phyloP scores from a whole-genome alignment of 768 basidiomycete species.

The Solioccasus polychromus region DNA sequence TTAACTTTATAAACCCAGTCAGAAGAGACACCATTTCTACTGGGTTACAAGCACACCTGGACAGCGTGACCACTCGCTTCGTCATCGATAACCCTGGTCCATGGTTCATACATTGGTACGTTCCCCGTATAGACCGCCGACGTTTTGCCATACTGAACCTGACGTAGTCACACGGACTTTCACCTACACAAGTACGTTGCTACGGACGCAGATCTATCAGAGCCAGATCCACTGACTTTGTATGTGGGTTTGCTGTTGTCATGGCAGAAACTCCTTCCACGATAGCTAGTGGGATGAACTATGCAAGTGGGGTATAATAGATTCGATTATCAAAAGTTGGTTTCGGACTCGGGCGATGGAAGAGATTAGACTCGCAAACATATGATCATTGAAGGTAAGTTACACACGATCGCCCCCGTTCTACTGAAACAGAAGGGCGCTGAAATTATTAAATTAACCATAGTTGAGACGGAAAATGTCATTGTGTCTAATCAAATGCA shows the following conservation, averaged over 20 bases:
- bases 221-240: too few relatives aligned
- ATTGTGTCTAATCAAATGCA: slow-evolving; percentile 54
- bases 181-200: slow-evolving; percentile 21
- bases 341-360: not conserved
- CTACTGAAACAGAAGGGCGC: not conserved
- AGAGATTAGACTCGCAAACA: slow-evolving; percentile 3
- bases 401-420: slow-evolving; percentile 12
- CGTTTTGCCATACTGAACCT: not conserved
- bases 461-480: slow-evolving; percentile 92
- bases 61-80: slow-evolving; percentile 55
- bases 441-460: slow-evolving; percentile 32
- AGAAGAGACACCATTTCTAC: slow-evolving; percentile 48
- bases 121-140: not conserved
- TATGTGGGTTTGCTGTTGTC: slow-evolving; percentile 15
- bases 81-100: slow-evolving; percentile 57
- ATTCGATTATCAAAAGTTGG: too few relatives aligned
- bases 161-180: slow-evolving; percentile 24
- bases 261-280: slow-evolving; percentile 11
- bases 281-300: slow-evolving; percentile 13
- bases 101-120: slow-evolving; percentile 22
- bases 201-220: too few relatives aligned
- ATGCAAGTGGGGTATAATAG: slow-evolving; percentile 9
- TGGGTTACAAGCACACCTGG: slow-evolving; percentile 29
- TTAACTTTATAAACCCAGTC: slow-evolving; percentile 50
- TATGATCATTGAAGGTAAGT: slow-evolving; percentile 8